Percentiles rank a stretch among this genome's conserved stretches.
Evolutionary conservation across 2,329 filamentous ascomycete species (phyloP).

Genomic region (Clathrospora elynae): DNA sequence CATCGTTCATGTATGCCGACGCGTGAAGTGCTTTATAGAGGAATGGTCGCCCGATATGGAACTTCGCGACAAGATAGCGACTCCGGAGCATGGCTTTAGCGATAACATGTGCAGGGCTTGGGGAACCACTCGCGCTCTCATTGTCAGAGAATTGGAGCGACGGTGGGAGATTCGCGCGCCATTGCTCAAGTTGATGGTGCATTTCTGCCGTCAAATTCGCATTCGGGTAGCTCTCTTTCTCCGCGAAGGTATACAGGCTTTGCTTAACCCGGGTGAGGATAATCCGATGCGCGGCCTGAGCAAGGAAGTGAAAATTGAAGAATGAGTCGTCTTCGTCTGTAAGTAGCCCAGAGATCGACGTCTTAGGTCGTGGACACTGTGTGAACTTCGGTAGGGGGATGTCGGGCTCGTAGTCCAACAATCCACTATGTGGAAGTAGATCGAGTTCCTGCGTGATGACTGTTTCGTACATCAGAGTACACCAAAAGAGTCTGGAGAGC

Average conservation of each 20-base stretch:
- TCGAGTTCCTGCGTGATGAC: constrained; percentile 60
- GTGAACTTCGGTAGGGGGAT: constrained; percentile 61
- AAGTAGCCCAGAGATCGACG: constrained; percentile 40
- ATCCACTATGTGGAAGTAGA: constrained; percentile 57
- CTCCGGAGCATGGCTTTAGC: constrained; percentile 48
- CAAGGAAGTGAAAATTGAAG: constrained; percentile 63
- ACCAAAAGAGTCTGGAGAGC: constrained; percentile 62
- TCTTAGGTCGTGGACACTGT: constrained; percentile 48
- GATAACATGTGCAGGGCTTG: constrained; percentile 45
- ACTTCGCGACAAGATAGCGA: constrained; percentile 47
- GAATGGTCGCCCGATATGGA: constrained; percentile 47
- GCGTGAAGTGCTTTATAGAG: constrained; percentile 48
- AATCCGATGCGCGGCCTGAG: constrained; percentile 62
- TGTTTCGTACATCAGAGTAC: constrained; percentile 61
- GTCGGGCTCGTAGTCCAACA: constrained; percentile 58
- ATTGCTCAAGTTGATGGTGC: constrained; percentile 61
- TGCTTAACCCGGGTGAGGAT: constrained; percentile 60
- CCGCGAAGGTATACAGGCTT: constrained; percentile 56
- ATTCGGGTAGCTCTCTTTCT: constrained; percentile 50
- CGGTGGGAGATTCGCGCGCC: constrained; percentile 58
- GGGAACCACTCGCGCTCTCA: constrained; percentile 35
- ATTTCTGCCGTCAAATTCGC: constrained; percentile 58
- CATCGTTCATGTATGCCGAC: constrained; percentile 34
- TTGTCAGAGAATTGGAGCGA: constrained; percentile 54
- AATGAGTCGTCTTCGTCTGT: constrained; percentile 58